Percentiles rank a stretch among this genome's conserved stretches.
phyloP scores from a whole-genome alignment of 495 filamentous ascomycete genomes.

The Cercophora samala region DNA sequence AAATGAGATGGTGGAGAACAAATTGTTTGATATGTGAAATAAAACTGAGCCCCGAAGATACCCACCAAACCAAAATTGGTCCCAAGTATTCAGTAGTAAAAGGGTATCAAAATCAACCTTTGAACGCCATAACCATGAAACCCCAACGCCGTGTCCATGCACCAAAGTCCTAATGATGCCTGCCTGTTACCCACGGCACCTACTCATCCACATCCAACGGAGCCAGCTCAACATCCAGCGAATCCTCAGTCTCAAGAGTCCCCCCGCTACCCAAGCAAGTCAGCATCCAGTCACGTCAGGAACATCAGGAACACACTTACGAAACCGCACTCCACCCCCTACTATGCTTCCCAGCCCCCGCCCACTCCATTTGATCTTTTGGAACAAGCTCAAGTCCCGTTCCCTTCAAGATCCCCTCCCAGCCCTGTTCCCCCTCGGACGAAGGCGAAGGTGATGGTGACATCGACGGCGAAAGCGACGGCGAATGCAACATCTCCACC shows the following conservation, averaged over 20 bases:
- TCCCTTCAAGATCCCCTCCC: background rate
- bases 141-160: no score
- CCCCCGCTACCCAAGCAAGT: slow-evolving; percentile 8
- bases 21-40: no score
- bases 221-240: slow-evolving; percentile 8
- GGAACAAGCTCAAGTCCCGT: background rate
- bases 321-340: slow-evolving; percentile 20
- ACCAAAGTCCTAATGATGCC: no score
- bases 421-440: background rate
- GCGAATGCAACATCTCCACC: background rate
- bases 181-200: background rate
- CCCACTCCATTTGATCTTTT: slow-evolving; percentile 5
- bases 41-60: no score
- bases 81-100: no score
- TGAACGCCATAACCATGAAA: no score
- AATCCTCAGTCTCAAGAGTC: slow-evolving; percentile 19
- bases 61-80: no score
- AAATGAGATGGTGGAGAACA: no score
- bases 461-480: background rate
- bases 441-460: background rate
- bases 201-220: background rate
- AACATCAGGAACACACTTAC: slow-evolving; percentile 13
- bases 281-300: background rate
- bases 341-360: slow-evolving; percentile 19
- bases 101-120: no score